Percentiles rank a stretch among this genome's conserved stretches.
phyloP scores from a whole-genome alignment of 2,329 filamentous ascomycete species.

The Pseudocercospora cruenta region DNA sequence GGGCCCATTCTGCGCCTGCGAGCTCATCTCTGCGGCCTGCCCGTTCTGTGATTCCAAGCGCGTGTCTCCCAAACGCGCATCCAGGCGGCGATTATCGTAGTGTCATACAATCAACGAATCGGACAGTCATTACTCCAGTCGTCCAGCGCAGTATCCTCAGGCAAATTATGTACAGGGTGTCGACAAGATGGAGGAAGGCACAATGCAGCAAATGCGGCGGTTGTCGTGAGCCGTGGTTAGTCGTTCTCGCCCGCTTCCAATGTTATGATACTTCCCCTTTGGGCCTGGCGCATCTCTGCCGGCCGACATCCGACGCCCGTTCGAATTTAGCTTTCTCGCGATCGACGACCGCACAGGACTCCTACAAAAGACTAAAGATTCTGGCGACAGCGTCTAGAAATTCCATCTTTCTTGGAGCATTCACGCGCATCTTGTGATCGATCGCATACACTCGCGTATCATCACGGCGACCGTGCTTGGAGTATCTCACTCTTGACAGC shows the following conservation, averaged over 20 bases:
- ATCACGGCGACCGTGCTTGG: not conserved
- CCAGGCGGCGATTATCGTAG: slow-evolving; percentile 8
- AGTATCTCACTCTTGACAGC: not conserved
- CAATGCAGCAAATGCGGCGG: not conserved
- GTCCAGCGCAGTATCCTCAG: not conserved
- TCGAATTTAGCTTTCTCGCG: not conserved
- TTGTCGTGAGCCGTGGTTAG: not conserved
- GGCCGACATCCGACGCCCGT: not conserved
- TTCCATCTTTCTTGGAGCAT: no score
- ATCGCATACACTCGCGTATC: not conserved
- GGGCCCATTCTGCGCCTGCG: slow-evolving; percentile 63
- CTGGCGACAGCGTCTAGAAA: no score
- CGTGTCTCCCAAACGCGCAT: slow-evolving; percentile 23
- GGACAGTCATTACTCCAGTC: not conserved
- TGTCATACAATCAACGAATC: not conserved
- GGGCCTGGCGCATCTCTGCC: not conserved
- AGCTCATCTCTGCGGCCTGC: slow-evolving; percentile 50
- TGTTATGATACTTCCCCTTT: not conserved
- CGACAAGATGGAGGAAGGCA: slow-evolving; percentile 1
- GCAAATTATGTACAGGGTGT: slow-evolving; percentile 19
- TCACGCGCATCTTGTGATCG: not conserved
- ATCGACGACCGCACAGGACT: no score
- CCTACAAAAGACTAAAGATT: no score
- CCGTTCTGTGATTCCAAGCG: slow-evolving; percentile 28
- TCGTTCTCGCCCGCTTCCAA: no score